phyloP scores from a whole-genome alignment of 441 rosid species.

The Eruca vesicaria region DNA sequence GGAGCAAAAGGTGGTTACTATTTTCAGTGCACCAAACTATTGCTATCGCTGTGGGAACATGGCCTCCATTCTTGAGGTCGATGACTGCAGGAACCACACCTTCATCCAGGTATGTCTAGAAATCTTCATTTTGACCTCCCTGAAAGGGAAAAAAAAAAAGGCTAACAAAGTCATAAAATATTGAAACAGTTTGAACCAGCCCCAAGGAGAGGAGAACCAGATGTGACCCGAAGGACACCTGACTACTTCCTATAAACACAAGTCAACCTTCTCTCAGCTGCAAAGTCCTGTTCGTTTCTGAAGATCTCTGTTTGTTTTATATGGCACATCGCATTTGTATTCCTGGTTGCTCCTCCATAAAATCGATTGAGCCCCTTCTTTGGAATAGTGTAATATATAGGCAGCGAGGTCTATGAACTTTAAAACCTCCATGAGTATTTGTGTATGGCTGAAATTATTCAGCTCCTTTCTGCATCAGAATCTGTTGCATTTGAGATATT shows the following conservation, averaged over 20 bases:
- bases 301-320: constrained; percentile 22
- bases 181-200: constrained; percentile 71
- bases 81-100: constrained; percentile 62
- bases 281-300: constrained; percentile 30
- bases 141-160: neutral
- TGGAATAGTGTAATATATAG: constrained; percentile 43
- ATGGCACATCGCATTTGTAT: constrained; percentile 29
- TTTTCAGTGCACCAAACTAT: constrained; percentile 70
- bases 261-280: constrained; percentile 15
- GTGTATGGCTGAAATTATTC: constrained; percentile 34
- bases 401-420: constrained; percentile 37
- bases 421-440: constrained; percentile 8
- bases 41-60: constrained; percentile 79
- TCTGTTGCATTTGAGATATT: constrained; percentile 38
- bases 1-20: constrained; percentile 82
- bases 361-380: constrained; percentile 18
- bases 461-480: constrained; percentile 35
- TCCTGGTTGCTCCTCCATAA: constrained; percentile 24
- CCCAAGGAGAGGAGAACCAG: constrained; percentile 77
- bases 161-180: neutral
- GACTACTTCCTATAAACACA: constrained; percentile 61
- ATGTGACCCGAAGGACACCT: constrained; percentile 68
- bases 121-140: neutral
- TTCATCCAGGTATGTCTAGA: constrained; percentile 58
- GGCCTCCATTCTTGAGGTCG: constrained; percentile 80